A percentile compares a stretch with the other conserved stretches of the same genome.
Evolutionary conservation across 2,329 filamentous ascomycete genomes (phyloP).

Genomic region (Sclerotinia nivalis): DNA sequence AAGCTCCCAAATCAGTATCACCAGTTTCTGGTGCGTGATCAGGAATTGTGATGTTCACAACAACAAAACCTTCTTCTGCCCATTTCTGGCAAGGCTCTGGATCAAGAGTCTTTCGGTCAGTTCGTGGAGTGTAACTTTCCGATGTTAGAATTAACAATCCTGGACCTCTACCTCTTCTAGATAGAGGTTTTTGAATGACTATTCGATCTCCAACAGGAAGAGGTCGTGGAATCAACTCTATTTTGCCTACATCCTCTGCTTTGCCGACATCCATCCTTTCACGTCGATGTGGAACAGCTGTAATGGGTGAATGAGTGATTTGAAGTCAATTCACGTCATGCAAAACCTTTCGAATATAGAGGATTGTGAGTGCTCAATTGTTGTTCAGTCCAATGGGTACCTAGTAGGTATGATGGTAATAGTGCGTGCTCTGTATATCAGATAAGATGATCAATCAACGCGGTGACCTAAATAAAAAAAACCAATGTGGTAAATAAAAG

Average conservation of each 20-base stretch:
- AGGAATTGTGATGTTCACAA: slow-evolving; percentile 8
- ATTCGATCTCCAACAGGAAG: not conserved
- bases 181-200: slow-evolving; percentile 27
- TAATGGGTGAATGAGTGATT: not conserved
- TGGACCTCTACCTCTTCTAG: slow-evolving; percentile 41
- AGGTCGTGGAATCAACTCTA: not conserved
- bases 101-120: slow-evolving; percentile 32
- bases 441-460: not conserved
- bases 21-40: not conserved
- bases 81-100: slow-evolving; percentile 43
- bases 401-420: no score
- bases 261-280: not conserved
- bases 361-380: no score
- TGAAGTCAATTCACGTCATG: not conserved
- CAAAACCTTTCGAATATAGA: not conserved
- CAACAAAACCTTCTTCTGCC: slow-evolving; percentile 44
- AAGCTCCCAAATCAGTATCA: not conserved
- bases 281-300: no score
- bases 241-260: not conserved
- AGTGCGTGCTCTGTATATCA: no score
- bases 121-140: slow-evolving; percentile 20
- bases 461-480: not conserved
- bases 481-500: not conserved
- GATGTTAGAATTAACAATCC: slow-evolving; percentile 41
- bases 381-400: no score